A percentile compares a stretch with the other conserved stretches of the same genome.
Evolutionary conservation across 2,329 filamentous ascomycete genomes (phyloP).

Genomic region (Monosporascus cannonballus): DNA sequence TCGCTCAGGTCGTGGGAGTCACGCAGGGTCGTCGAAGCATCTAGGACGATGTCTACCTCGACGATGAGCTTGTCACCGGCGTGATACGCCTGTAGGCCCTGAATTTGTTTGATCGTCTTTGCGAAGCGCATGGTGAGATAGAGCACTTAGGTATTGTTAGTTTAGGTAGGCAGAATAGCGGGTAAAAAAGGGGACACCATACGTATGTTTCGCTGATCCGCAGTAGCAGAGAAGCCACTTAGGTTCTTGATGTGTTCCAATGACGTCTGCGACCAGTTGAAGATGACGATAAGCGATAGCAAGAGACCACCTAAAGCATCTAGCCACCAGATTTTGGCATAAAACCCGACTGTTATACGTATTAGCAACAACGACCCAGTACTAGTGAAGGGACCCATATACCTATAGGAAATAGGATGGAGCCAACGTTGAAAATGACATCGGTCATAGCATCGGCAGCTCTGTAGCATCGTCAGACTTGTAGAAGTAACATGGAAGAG

Average conservation of each 20-base stretch:
- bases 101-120: slow-evolving; percentile 78
- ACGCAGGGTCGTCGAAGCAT: slow-evolving; percentile 66
- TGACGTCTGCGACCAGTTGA: slow-evolving; percentile 71
- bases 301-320: slow-evolving; percentile 73
- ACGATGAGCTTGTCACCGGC: slow-evolving; percentile 81
- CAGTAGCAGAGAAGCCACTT: slow-evolving; percentile 70
- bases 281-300: slow-evolving; percentile 72
- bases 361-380: slow-evolving; percentile 4
- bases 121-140: slow-evolving; percentile 95
- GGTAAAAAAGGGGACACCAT: slow-evolving; percentile 8
- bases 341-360: slow-evolving; percentile 56
- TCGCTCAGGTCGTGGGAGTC: slow-evolving; percentile 72
- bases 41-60: slow-evolving; percentile 76
- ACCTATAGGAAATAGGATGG: slow-evolving; percentile 77
- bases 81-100: slow-evolving; percentile 80
- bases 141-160: slow-evolving; percentile 42
- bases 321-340: slow-evolving; percentile 74
- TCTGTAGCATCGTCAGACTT: slow-evolving; percentile 19
- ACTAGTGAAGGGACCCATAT: slow-evolving; percentile 16
- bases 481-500: background rate
- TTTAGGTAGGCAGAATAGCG: slow-evolving; percentile 1
- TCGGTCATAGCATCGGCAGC: slow-evolving; percentile 58
- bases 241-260: slow-evolving; percentile 74
- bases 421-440: slow-evolving; percentile 86
- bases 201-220: slow-evolving; percentile 74